phyloP scores from a whole-genome alignment of 768 basidiomycete genomes.

The Macrolepiota dolichaula region DNA sequence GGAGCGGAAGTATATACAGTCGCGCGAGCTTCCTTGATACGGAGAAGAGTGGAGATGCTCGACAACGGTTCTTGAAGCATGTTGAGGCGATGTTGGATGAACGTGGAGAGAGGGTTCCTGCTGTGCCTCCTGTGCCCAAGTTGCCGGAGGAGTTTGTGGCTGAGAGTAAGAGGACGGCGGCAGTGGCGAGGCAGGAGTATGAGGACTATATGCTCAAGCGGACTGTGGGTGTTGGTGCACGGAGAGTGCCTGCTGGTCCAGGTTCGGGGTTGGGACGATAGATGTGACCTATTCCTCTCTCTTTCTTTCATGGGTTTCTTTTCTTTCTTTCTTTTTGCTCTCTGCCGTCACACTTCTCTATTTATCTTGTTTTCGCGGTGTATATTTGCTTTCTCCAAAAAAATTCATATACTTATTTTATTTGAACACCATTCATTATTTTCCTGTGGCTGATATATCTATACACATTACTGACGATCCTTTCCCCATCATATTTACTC shows the following conservation, averaged over 20 bases:
- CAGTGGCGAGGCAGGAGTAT: conserved; percentile 3
- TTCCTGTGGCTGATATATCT: background rate
- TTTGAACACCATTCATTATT: background rate
- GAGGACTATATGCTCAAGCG: background rate
- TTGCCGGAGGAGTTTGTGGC: conserved; percentile 16
- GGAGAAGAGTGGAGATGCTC: conserved; percentile 46
- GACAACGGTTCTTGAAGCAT: conserved; percentile 46
- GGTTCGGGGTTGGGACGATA: background rate
- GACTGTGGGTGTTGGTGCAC: conserved; percentile 7
- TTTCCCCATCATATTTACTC: background rate
- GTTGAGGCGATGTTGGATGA: conserved; percentile 51
- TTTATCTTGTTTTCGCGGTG: background rate
- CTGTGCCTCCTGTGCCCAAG: conserved; percentile 19
- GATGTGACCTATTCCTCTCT: background rate
- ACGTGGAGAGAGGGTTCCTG: conserved; percentile 28
- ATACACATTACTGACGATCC: background rate
- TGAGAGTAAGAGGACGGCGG: background rate
- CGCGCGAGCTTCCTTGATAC: conserved; percentile 51
- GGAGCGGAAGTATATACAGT: conserved; percentile 47
- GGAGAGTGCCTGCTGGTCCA: conserved; percentile 10
- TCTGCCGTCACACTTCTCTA: background rate
- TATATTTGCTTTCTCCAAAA: background rate
- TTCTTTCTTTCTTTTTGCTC: background rate
- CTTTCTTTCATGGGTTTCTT: background rate
- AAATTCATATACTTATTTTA: background rate